phyloP scores from a whole-genome alignment of 2,329 filamentous ascomycete genomes.

The Beauveria rudraprayagi region DNA sequence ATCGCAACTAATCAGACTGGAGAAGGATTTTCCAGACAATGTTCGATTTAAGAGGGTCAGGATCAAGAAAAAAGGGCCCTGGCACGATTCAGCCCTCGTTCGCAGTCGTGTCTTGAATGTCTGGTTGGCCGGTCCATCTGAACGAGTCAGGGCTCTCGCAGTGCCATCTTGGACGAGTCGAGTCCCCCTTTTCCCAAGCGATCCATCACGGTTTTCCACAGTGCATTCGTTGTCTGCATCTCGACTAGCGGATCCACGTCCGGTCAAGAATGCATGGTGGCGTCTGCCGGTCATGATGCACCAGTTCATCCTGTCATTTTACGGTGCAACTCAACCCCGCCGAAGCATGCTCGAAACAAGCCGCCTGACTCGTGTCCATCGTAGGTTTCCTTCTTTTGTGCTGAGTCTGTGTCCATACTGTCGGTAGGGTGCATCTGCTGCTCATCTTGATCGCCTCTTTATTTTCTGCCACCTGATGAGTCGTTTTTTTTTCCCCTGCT shows the following conservation, averaged over 20 bases:
- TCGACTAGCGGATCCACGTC: too few relatives aligned
- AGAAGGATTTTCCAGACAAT: not conserved
- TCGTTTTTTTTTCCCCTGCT: not conserved
- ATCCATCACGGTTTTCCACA: not conserved
- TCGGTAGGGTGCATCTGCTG: not conserved
- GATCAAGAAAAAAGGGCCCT: not conserved
- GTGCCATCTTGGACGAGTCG: too few relatives aligned
- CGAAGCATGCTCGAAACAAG: not conserved
- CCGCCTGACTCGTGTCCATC: not conserved
- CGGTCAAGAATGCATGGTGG: not conserved
- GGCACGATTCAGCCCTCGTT: not conserved
- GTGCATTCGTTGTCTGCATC: not conserved
- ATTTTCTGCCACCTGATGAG: not conserved
- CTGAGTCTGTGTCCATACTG: too few relatives aligned
- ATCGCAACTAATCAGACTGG: not conserved
- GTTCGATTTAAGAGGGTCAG: not conserved
- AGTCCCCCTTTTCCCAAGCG: not conserved
- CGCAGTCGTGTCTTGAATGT: not conserved
- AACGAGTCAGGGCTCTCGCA: not conserved
- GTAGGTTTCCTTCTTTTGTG: too few relatives aligned
- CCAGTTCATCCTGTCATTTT: conserved; percentile 2
- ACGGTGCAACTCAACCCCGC: not conserved
- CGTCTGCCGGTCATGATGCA: not conserved
- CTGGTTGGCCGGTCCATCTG: not conserved
- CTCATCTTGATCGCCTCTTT: not conserved